Base-by-base conservation (phyloP, 148 eudicot species). In the Camellia granthamiana region DNA sequence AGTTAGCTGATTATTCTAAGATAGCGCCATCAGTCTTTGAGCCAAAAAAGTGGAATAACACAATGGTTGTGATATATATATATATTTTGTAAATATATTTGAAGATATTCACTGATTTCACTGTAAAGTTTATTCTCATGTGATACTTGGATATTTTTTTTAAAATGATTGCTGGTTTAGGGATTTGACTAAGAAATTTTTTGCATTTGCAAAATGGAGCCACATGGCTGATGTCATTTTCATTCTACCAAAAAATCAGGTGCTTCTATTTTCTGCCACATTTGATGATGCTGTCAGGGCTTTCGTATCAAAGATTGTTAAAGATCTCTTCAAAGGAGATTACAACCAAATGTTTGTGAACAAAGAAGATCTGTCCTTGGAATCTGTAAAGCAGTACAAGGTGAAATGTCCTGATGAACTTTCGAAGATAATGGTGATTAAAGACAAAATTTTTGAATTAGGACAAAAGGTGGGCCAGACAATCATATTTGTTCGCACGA, bases 251-350 rank as follows among this genome's bases (percentile, higher is more conserved):
- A 13, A 23, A 78, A 77, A 72, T 49, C 89, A 94, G 98, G 98
- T 94, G 77, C 92, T 94, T 77, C 80, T 94, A 18, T 94, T 94
- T 85, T 94, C 98, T 47, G 98, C 98, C 65, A 94, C 98, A n/a
- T 94, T 94, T 70, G 87, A 88, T 85, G 95, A 92, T 1, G 78
- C 71, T 66, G 97, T 92, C 81, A 90, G 81, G 85, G 77, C 82
- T 55, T 94, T 94, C 80, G 92, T 89, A 3, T 78, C 90, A 51
- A 89, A 84, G 83, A 88, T 90, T 79, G 92, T 91, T 71, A 82
- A 72, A 41, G 87, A 86, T 49, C 83, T 86, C 44, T 88, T 83
- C 78, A 77, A 47, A 21, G 74, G 80, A 18, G 88, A 89, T 44
- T 88, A 90, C 86, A 94, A 94, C 79, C 93, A 94, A 47, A 84